phyloP scores from a whole-genome alignment of 192 early-diverging fungal genomes.

The Coemansia asiatica region DNA sequence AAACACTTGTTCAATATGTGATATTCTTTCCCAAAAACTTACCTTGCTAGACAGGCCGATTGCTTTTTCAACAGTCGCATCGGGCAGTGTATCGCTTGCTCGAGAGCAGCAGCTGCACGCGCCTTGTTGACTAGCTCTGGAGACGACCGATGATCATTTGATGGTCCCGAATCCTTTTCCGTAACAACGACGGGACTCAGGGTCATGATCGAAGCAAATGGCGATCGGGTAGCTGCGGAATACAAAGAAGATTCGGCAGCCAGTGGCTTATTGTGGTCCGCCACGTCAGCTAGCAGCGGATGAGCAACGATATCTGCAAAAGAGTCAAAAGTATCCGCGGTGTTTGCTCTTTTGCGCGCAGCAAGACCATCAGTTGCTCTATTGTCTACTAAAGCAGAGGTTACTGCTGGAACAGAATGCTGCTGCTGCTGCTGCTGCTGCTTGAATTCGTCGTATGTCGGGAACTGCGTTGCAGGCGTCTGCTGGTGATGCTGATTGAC shows the following conservation, averaged over 20 bases:
- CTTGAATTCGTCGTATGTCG: slow-evolving; percentile 46
- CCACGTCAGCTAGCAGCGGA: slow-evolving; percentile 28
- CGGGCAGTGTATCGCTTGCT: slow-evolving; percentile 46
- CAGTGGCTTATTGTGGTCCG: no score
- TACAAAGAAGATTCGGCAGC: slow-evolving; percentile 6
- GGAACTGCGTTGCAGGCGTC: slow-evolving; percentile 14
- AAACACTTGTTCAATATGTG: background rate
- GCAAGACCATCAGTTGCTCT: background rate
- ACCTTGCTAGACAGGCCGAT: background rate
- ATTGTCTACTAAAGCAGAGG: background rate
- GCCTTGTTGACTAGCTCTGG: slow-evolving; percentile 8
- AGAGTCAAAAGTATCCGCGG: slow-evolving; percentile 7
- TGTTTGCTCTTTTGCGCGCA: slow-evolving; percentile 5
- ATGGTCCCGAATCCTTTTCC: slow-evolving; percentile 5
- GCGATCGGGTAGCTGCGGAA: slow-evolving; percentile 29
- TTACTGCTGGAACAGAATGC: slow-evolving; percentile 5
- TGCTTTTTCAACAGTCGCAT: slow-evolving; percentile 5
- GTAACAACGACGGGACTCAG: slow-evolving; percentile 34
- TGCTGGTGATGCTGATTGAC: slow-evolving; percentile 6
- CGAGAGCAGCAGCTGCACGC: slow-evolving; percentile 38
- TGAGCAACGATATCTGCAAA: slow-evolving; percentile 8
- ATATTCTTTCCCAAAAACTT: slow-evolving; percentile 4
- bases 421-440: slow-evolving; percentile 12
- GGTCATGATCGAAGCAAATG: slow-evolving; percentile 47
- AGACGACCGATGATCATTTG: background rate